A percentile compares a stretch with the other conserved stretches of the same genome.
These are phyloP conservation scores for Areca catechu DNA, from an alignment of 176 grass and related monocot species.

Conservation along the genomic window DNA sequence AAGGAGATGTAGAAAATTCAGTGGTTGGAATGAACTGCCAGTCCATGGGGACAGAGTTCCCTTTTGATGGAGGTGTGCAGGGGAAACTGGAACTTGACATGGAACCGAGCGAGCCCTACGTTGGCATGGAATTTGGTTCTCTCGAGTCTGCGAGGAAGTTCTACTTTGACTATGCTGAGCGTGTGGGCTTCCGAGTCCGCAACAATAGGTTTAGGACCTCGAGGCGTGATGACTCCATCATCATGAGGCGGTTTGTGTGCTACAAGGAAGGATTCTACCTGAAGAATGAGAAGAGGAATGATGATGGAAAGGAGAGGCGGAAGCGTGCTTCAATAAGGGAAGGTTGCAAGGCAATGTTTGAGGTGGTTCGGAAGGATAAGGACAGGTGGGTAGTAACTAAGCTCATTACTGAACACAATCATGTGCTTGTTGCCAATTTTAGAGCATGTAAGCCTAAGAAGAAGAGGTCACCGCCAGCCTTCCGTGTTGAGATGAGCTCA, in stretches of 20 bases:
- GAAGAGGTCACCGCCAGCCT: constrained; percentile 17
- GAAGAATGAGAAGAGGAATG: constrained; percentile 31
- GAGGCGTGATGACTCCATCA: constrained; percentile 59
- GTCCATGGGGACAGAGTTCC: constrained; percentile 48
- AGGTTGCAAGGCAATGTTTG: constrained; percentile 99
- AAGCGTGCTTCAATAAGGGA: constrained; percentile 73
- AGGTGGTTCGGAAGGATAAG: constrained; percentile 53
- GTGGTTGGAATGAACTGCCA: too few species aligned
- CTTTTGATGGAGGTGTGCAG: constrained; percentile 39
- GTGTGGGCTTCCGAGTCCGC: constrained; percentile 63
- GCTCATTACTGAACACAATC: constrained; percentile 79
- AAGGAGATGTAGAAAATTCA: too few species aligned
- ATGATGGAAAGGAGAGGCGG: constrained; percentile 49
- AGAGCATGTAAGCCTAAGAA: constrained; percentile 50
- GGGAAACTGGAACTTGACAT: too few species aligned
- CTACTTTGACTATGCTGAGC: constrained; percentile 67
- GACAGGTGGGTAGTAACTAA: constrained; percentile 82
- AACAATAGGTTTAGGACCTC: constrained; percentile 73
- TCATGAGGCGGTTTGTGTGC: constrained; percentile 97
- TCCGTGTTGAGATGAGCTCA: constrained; percentile 10
- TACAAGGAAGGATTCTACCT: constrained; percentile 63
- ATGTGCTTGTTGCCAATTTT: constrained; percentile 46
- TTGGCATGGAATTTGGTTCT: constrained; percentile 43
- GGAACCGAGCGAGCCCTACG: background rate
- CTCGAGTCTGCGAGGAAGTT: constrained; percentile 57